These are phyloP conservation scores for Citrus trifoliata DNA, from an alignment of 345 rosid genomes.

Conservation along the genomic window DNA sequence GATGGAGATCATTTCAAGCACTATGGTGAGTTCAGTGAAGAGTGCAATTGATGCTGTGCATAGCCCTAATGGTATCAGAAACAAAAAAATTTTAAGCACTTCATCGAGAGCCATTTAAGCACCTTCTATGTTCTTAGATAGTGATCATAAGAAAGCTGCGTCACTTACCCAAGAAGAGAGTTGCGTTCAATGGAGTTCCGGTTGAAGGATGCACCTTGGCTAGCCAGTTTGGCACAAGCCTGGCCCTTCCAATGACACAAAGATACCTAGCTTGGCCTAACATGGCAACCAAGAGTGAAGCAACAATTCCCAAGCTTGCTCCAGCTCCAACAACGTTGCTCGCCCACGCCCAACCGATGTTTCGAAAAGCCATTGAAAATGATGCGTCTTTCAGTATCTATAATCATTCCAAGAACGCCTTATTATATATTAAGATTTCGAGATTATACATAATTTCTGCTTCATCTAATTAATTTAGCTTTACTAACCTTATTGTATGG, in stretches of 20 bases:
- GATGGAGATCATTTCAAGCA: conserved; percentile 64
- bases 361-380: conserved; percentile 60
- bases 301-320: conserved; percentile 93
- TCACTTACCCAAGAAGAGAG: conserved; percentile 78
- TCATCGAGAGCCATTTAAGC: not conserved
- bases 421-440: not conserved
- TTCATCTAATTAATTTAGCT: not conserved
- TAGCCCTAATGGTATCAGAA: conserved; percentile 43
- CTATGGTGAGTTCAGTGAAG: conserved; percentile 71
- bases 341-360: conserved; percentile 79
- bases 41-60: conserved; percentile 92
- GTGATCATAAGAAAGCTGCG: not conserved
- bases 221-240: conserved; percentile 82
- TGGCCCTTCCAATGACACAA: conserved; percentile 86
- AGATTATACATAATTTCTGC: not conserved
- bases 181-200: conserved; percentile 92
- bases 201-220: conserved; percentile 95
- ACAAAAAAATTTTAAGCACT: not conserved
- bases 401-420: not conserved
- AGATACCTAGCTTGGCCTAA: conserved; percentile 96
- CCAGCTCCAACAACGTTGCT: conserved; percentile 91
- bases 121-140: not conserved
- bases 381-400: conserved; percentile 65
- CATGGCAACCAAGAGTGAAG: conserved; percentile 94
- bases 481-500: conserved; percentile 72